Percentiles rank a stretch among this genome's conserved stretches.
Evolutionary conservation across 768 basidiomycete genomes (phyloP).

Genomic region (Hortiboletus flavorubellus): DNA sequence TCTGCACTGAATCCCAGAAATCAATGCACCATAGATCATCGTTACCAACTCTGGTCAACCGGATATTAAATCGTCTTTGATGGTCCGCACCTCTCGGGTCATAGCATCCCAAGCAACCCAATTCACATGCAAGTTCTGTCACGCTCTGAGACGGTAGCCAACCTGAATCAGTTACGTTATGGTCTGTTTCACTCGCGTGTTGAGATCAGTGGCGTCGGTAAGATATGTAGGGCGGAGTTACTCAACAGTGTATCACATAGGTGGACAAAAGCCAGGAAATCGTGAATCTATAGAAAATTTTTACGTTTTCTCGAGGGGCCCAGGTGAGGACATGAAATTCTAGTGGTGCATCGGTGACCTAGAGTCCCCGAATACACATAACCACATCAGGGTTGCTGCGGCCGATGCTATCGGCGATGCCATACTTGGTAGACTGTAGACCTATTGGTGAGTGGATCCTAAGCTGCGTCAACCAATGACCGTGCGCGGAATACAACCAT

Average conservation of each 20-base stretch:
- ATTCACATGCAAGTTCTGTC: background rate
- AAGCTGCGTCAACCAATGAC: background rate
- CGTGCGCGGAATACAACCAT: background rate
- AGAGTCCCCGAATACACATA: constrained; percentile 5
- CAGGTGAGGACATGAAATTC: background rate
- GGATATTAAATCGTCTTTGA: background rate
- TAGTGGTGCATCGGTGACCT: background rate
- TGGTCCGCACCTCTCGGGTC: background rate
- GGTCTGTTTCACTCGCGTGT: background rate
- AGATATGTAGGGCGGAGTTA: constrained; percentile 3
- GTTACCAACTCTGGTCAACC: background rate
- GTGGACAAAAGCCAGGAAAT: background rate
- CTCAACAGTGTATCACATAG: too few species aligned
- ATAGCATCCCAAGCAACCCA: background rate
- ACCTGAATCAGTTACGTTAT: constrained; percentile 11
- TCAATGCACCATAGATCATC: background rate
- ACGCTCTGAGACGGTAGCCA: background rate
- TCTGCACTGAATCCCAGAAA: background rate
- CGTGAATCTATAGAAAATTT: background rate
- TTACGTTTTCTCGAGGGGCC: background rate
- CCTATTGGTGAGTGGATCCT: background rate
- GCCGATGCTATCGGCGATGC: constrained; percentile 17
- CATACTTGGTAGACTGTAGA: background rate
- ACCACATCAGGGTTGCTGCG: constrained; percentile 13
- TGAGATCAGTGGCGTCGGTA: constrained; percentile 14